Base-by-base conservation (phyloP, 345 rosid species). In the Euphorbia pulcherrima region DNA sequence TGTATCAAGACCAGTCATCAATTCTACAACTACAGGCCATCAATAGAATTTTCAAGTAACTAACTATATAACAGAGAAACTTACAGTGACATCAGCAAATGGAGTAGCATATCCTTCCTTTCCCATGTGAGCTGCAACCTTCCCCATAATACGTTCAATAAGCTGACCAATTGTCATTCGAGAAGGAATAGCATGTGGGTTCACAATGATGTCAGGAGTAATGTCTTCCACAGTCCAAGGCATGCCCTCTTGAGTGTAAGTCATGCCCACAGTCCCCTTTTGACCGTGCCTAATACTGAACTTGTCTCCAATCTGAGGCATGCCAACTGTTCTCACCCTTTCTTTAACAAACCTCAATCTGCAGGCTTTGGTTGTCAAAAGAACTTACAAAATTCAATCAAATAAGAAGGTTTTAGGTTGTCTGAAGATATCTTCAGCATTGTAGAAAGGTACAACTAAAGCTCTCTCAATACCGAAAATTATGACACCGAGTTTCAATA, bases 51-150 rank as follows among this genome's bases (percentile, higher is more conserved):
- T 16, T 13, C 13, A 62, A 1, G n/a, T 23, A 24, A 39, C 27
- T 30, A n/a, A n/a, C n/a, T n/a, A n/a, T n/a, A 28, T 8, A 29
- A 1, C 17, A 61, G 37, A 16, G 72, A 5, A 47, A 81, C 85
- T 84, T 77, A 94, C 99, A 65, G 99, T 94, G 75, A 94, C 99
- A 82, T 94, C 99, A 1, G 97, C 91, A 74, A 94, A 94, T 37
- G 99, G 99, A 71, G 99, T 94, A 0, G 96, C 99, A 67, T 94
- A 97, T 60, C 97, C 99, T 82, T 94, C 99, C 83, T 91, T 91
- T 61, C 99, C 99, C 99, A 93, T 93, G 78, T 91, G 97, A 65
- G 97, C 97, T 18, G 99, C 97, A 75, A 91, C 99, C 83, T 94
- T 91, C 59, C 99, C 97, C 99, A 89, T 94, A 72, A 94, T 88